Percentiles rank a stretch among this genome's conserved stretches.
Conservation (phyloP, 257 asterid genomes). For the Jacaranda mimosifolia region DNA sequence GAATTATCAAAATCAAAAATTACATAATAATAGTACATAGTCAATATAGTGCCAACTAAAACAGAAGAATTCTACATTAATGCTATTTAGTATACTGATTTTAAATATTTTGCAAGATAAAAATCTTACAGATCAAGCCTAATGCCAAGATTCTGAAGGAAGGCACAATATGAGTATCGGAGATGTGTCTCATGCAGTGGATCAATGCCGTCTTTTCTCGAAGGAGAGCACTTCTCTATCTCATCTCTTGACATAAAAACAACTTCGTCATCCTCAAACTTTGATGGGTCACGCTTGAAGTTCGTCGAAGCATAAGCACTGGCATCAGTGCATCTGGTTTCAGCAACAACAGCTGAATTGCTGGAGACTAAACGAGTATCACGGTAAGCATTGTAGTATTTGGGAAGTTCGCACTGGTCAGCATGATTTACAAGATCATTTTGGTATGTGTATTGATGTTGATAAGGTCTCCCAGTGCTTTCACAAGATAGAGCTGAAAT, state of each 20-base stretch:
- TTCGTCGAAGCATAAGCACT: conserved; percentile 37
- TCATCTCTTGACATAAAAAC: conserved; percentile 73
- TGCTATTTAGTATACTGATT: background rate
- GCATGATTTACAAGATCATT: conserved; percentile 19
- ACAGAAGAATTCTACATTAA: background rate
- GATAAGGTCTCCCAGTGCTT: conserved; percentile 47
- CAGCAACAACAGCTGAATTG: conserved; percentile 39
- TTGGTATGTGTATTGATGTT: conserved; percentile 36
- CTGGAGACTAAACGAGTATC: conserved; percentile 24
- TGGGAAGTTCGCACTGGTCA: conserved; percentile 30
- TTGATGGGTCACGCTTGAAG: conserved; percentile 62
- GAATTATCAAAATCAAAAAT: background rate
- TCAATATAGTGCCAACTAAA: conserved; percentile 1
- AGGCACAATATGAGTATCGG: conserved; percentile 80
- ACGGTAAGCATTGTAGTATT: conserved; percentile 33
- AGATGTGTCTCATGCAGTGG: conserved; percentile 65
- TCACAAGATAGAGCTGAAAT: conserved; percentile 52
- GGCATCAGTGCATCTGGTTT: conserved; percentile 39
- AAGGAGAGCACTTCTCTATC: conserved; percentile 80
- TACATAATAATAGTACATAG: background rate
- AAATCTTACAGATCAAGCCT: conserved; percentile 74
- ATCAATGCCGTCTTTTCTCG: conserved; percentile 87
- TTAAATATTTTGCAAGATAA: conserved; percentile 15
- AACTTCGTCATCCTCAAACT: conserved; percentile 62
- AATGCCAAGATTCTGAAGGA: conserved; percentile 76